Conservation (phyloP, 1,284 basidiomycete species). For the Puccinia polysora region DNA sequence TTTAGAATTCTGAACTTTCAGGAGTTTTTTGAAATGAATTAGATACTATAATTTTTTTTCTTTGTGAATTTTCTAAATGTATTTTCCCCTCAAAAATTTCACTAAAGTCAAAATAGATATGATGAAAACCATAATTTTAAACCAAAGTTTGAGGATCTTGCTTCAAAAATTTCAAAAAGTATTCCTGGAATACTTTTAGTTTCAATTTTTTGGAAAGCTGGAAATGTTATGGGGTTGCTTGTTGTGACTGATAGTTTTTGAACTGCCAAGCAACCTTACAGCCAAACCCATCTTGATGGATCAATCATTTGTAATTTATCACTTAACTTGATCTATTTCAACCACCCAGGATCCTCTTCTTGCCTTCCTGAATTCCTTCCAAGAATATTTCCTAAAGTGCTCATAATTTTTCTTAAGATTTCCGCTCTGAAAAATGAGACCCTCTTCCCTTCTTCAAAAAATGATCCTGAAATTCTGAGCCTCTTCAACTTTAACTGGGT, state of each 20-base stretch:
- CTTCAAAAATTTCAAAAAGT: too few relatives aligned
- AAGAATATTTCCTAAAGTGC: neutral
- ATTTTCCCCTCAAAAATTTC: too few relatives aligned
- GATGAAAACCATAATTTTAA: too few relatives aligned
- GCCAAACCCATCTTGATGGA: constrained; percentile 30
- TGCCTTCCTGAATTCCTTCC: constrained; percentile 8
- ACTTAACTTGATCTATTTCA: constrained; percentile 28
- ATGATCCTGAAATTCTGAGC: constrained; percentile 14
- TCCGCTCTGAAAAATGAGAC: constrained; percentile 11
- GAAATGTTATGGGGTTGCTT: neutral
- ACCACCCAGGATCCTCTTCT: constrained; percentile 1
- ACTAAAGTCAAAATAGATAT: too few relatives aligned
- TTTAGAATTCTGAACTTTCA: too few relatives aligned
- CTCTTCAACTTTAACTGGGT: constrained; percentile 21
- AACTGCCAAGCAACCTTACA: constrained; percentile 14
- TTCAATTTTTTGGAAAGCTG: neutral
- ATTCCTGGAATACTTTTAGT: constrained; percentile 28
- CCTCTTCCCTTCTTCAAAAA: constrained; percentile 29
- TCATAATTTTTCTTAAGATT: constrained; percentile 17
- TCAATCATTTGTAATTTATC: constrained; percentile 27
- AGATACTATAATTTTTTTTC: too few relatives aligned
- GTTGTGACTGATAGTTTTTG: neutral
- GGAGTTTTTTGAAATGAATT: too few relatives aligned
- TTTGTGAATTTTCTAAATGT: too few relatives aligned
- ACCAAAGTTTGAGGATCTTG: too few relatives aligned